These are phyloP conservation scores for Cenchrus fungigraminus DNA, from an alignment of 176 grass and related monocot genomes.

Conservation along the genomic window DNA sequence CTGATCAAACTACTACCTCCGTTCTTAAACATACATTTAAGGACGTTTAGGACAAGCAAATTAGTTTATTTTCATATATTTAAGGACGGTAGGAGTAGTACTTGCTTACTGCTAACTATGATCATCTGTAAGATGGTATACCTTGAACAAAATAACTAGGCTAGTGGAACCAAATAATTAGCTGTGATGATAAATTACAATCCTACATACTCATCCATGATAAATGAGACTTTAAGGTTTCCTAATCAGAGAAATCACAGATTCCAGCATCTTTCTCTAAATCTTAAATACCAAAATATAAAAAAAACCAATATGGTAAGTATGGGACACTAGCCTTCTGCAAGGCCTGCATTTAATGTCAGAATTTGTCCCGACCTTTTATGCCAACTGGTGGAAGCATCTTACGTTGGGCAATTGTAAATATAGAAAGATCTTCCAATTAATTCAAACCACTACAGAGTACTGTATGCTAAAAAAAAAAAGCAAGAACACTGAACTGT, in stretches of 20 bases:
- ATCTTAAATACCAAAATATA: not conserved
- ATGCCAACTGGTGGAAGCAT: conserved; percentile 2
- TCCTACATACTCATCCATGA: not conserved
- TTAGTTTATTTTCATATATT: too few species aligned
- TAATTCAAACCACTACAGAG: not conserved
- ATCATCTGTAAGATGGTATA: not conserved
- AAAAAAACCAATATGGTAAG: not conserved
- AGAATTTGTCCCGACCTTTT: not conserved
- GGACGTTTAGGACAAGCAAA: too few species aligned
- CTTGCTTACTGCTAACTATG: not conserved
- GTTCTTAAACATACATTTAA: too few species aligned
- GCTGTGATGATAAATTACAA: not conserved
- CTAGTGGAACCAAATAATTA: not conserved
- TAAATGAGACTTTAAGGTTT: conserved; percentile 5
- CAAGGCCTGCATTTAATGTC: not conserved
- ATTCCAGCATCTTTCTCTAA: not conserved
- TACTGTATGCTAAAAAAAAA: conserved; percentile 40
- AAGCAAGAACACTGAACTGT: conserved; percentile 20
- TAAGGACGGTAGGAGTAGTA: not conserved
- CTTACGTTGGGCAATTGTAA: not conserved
- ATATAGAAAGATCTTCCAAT: conserved; percentile 14
- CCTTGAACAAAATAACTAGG: not conserved
- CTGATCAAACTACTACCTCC: not conserved
- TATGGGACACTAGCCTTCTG: not conserved
- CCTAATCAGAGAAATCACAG: not conserved